Evolutionary conservation across 768 basidiomycete species (phyloP), one percentile per base, ranked within the genome.

Genomic region (Botryobasidium botryosum): DNA sequence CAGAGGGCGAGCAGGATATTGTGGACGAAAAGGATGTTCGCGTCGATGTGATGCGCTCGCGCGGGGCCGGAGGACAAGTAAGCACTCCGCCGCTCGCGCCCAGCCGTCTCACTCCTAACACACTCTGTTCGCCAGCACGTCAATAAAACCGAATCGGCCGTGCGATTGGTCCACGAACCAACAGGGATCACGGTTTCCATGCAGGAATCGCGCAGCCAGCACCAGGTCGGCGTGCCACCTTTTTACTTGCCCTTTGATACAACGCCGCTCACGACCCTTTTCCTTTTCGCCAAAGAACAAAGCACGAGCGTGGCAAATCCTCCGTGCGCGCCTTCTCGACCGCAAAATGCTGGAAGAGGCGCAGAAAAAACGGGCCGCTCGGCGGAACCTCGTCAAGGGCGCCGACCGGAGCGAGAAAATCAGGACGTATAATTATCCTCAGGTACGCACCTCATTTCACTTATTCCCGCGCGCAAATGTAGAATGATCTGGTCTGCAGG

Each of bases 91-190:
- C 20, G 17, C 5, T 35, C 18, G 32, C 37, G 27, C 24, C 21
- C n/a, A 26, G 18, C 20, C 12, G 12, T 12, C 0, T 33, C 21
- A 32, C 26, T 27, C 33, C 43, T 39, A 15, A 41, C 25, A 27
- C 26, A 1, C 37, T 29, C 25, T 6, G 15, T 6, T 29, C 27
- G 17, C 7, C 51, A 96, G 81, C 92, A 97, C 62, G 94, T 97
- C 55, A 99, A 99, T 64, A 86, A 81, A 69, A 97, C 94, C 0
- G 94, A 99, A 62, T 96, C 92, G 2, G 92, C 94, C 2, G 90
- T 99, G 18, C 78, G 94, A 1, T 61, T 97, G 36, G 92, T 88
- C 0, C 94, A 99, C 55, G 63, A 82, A 12, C 92, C 94, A 1
- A 83, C 87, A 3, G 90, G 92, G 0, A 79, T 97, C 44, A 82